Evolutionary conservation across 2,329 filamentous ascomycete species (phyloP).

Genomic region (Diaporthe sp.): DNA sequence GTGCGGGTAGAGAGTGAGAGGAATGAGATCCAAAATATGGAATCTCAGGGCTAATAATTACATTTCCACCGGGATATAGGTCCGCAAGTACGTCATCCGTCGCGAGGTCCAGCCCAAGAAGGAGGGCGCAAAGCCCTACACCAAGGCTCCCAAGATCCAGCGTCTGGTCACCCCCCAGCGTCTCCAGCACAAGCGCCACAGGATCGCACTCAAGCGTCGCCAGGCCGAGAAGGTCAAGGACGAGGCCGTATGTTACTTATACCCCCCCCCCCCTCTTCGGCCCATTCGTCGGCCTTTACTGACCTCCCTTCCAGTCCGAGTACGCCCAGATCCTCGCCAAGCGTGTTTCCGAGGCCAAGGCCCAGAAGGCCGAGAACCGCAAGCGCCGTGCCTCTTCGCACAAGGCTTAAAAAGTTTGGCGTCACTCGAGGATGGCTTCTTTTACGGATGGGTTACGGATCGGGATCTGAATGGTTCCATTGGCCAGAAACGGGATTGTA

Average conservation of each 20-base stretch:
- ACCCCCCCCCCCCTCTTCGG: background rate
- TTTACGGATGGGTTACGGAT: slow-evolving; percentile 49
- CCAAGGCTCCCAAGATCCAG: slow-evolving; percentile 99
- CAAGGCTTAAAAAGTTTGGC: slow-evolving; percentile 75
- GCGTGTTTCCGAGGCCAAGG: slow-evolving; percentile 97
- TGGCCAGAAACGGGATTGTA: slow-evolving; percentile 44
- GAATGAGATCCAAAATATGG: slow-evolving; percentile 39
- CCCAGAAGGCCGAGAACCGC: slow-evolving; percentile 91
- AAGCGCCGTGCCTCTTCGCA: slow-evolving; percentile 97
- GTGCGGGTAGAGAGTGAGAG: slow-evolving; percentile 73
- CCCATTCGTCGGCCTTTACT: slow-evolving; percentile 50
- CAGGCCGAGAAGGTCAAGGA: slow-evolving; percentile 98
- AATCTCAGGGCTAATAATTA: slow-evolving; percentile 52
- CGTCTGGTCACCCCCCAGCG: slow-evolving; percentile 99
- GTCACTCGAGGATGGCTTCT: slow-evolving; percentile 52
- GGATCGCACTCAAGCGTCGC: slow-evolving; percentile 97
- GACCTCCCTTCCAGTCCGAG: slow-evolving; percentile 78
- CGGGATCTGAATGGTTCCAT: slow-evolving; percentile 38
- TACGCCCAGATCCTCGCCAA: slow-evolving; percentile 96
- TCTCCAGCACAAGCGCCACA: slow-evolving; percentile 99
- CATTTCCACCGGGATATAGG: slow-evolving; percentile 69
- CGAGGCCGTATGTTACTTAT: slow-evolving; percentile 83
- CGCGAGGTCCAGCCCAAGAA: slow-evolving; percentile 97
- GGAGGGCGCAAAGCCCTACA: slow-evolving; percentile 98
- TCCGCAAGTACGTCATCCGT: slow-evolving; percentile 99